These are phyloP conservation scores for Phytophthora brassicae DNA, from an alignment of 352 stramenopile genomes.

Conservation along the genomic window DNA sequence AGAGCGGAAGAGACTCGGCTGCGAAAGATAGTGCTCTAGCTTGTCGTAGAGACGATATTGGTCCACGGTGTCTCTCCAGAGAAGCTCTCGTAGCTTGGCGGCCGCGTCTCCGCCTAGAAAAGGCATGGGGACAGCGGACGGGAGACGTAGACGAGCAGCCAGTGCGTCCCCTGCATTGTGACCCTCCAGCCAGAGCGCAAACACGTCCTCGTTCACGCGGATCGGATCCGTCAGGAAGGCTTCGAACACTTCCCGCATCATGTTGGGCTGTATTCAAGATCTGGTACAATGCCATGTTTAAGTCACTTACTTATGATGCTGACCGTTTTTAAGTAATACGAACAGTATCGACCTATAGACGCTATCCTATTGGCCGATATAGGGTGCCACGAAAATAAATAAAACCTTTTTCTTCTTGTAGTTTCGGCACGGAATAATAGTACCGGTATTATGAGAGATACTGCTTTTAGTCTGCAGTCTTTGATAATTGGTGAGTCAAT, in stretches of 20 bases:
- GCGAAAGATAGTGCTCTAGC: conserved; percentile 81
- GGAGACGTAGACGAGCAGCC: conserved; percentile 47
- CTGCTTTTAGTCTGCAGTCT: too few relatives aligned
- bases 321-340: too few relatives aligned
- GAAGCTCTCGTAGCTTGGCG: conserved; percentile 59
- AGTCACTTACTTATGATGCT: too few relatives aligned
- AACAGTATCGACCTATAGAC: too few relatives aligned
- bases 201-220: conserved; percentile 77
- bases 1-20: conserved; percentile 75
- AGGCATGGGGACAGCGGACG: conserved; percentile 37
- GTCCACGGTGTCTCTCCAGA: conserved; percentile 81
- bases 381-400: too few relatives aligned
- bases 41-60: conserved; percentile 86
- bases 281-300: too few relatives aligned
- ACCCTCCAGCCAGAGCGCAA: conserved; percentile 76
- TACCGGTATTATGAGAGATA: too few relatives aligned
- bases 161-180: conserved; percentile 65
- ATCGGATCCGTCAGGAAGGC: conserved; percentile 82
- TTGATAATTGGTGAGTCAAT: too few relatives aligned
- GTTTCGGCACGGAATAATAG: too few relatives aligned
- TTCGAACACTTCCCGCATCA: conserved; percentile 83
- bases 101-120: conserved; percentile 52
- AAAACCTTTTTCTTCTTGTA: too few relatives aligned
- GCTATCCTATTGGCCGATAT: too few relatives aligned
- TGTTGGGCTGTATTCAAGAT: too few relatives aligned